phyloP scores from a whole-genome alignment of 768 basidiomycete genomes.

The Russula compacta region DNA sequence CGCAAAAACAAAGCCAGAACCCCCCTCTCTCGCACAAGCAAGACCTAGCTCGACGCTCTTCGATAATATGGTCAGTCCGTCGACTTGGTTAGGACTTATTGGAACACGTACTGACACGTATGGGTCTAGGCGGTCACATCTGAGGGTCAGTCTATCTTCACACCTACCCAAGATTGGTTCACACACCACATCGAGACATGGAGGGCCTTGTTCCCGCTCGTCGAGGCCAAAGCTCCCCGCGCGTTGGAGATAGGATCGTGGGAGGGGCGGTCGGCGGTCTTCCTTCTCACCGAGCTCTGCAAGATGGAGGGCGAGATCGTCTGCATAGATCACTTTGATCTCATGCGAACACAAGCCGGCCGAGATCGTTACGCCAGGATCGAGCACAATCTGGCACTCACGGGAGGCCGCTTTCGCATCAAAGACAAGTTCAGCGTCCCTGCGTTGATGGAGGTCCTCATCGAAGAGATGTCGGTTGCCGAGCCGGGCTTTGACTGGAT shows the following conservation, averaged over 20 bases:
- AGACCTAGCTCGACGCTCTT: too few relatives aligned
- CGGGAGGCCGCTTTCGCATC: slow-evolving; percentile 36
- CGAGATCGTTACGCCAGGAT: slow-evolving; percentile 31
- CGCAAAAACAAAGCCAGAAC: too few relatives aligned
- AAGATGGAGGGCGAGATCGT: slow-evolving; percentile 35
- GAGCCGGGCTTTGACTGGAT: slow-evolving; percentile 47
- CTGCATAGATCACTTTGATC: slow-evolving; percentile 54
- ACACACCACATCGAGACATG: too few relatives aligned
- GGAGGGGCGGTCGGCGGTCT: slow-evolving; percentile 47
- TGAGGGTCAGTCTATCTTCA: slow-evolving; percentile 29
- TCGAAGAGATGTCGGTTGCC: slow-evolving; percentile 33
- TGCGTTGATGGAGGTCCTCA: slow-evolving; percentile 37
- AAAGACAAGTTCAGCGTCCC: slow-evolving; percentile 46
- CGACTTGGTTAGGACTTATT: too few relatives aligned
- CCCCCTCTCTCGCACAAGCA: too few relatives aligned
- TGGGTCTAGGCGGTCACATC: neutral
- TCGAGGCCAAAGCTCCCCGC: too few relatives aligned
- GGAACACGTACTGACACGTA: too few relatives aligned
- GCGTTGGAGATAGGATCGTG: too few relatives aligned
- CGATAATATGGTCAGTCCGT: too few relatives aligned
- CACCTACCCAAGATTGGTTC: too few relatives aligned
- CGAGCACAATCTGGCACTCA: slow-evolving; percentile 38
- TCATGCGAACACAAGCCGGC: slow-evolving; percentile 34
- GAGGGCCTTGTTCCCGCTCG: too few relatives aligned
- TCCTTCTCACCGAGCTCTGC: slow-evolving; percentile 42